Evolutionary conservation across 352 stramenopile genomes (phyloP), one percentile per base, ranked within the genome.

Genomic region (Pythium monospermum): DNA sequence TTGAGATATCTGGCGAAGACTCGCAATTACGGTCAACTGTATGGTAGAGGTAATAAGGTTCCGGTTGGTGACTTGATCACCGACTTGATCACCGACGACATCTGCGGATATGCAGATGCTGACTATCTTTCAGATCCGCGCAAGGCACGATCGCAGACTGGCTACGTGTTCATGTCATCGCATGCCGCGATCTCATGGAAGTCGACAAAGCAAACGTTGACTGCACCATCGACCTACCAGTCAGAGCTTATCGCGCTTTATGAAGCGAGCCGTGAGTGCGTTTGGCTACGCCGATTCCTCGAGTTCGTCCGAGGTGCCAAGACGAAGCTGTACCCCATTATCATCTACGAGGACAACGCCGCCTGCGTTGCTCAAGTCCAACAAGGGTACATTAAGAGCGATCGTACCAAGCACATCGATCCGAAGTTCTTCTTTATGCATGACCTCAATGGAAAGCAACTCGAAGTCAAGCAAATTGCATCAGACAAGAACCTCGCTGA

Each of bases 401-500:
- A 62, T 41, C 54, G 54, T 32, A 62, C 38, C 22, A 62, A 62
- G 39, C 54, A 62, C 39, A 62, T 56, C 13, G 54, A 62, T 47
- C 54, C 54, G 5, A 62, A 62, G 46, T 62, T 62, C 32, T 62
- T 62, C 54, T 56, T 62, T 47, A 62, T 62, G 54, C 54, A 62
- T 22, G 46, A 56, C 19, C 54, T 62, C 30, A 56, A 56, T 6
- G 47, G 54, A 10, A 62, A 56, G 26, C 31, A 52, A 28, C 54
- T 56, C 19, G 46, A 57, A 16, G 26, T 62, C 36, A 42, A 11
- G 30, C 32, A 42, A 25, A 31, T 62, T 6, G 15, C 39, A 30
- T 62, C 54, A 1, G 47, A 62, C 13, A 56, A 56, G 45, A 61
- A 55, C 32, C 22, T 62, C 0, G 46, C 46, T 7, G 47, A 62